These are phyloP conservation scores for Amoeboaphelidium occidentale DNA, from an alignment of 371 early-diverging fungal genomes.

Conservation along the genomic window DNA sequence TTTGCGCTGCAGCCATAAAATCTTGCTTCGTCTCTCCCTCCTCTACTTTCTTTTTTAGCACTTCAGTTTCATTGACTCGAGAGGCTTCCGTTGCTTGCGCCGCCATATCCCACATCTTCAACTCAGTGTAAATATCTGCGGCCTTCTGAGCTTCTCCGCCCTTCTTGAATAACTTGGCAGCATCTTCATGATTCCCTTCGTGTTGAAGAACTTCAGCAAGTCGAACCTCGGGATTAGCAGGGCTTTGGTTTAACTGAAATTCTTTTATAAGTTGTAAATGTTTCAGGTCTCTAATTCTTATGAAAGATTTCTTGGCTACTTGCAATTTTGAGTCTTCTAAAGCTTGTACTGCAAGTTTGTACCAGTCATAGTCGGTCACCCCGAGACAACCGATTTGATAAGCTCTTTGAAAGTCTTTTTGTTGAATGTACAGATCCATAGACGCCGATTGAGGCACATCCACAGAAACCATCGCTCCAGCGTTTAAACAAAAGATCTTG, in stretches of 20 bases:
- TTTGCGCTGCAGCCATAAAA: constrained; percentile 19
- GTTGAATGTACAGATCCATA: constrained; percentile 18
- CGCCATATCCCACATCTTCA: constrained; percentile 26
- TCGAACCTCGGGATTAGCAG: constrained; percentile 9
- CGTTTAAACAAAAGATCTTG: constrained; percentile 17
- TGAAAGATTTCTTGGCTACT: constrained; percentile 16
- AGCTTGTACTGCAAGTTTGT: constrained; percentile 15
- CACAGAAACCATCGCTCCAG: constrained; percentile 17
- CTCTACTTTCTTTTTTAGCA: constrained; percentile 20
- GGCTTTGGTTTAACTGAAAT: constrained; percentile 11
- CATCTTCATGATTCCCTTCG: constrained; percentile 14
- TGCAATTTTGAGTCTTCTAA: constrained; percentile 15
- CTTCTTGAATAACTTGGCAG: constrained; percentile 13
- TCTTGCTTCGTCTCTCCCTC: constrained; percentile 20
- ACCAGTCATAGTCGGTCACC: constrained; percentile 22
- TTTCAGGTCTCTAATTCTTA: constrained; percentile 13
- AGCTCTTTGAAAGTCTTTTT: constrained; percentile 14
- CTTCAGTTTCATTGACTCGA: constrained; percentile 9
- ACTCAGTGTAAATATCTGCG: constrained; percentile 23
- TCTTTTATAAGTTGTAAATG: constrained; percentile 12
- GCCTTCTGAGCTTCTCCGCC: constrained; percentile 6
- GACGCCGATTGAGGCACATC: constrained; percentile 20
- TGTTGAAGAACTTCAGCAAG: constrained; percentile 16
- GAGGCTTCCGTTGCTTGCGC: constrained; percentile 19
- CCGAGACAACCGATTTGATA: constrained; percentile 20